Evolutionary conservation across 2,329 filamentous ascomycete species (phyloP).

Genomic region (Pseudogymnoascus sp.): DNA sequence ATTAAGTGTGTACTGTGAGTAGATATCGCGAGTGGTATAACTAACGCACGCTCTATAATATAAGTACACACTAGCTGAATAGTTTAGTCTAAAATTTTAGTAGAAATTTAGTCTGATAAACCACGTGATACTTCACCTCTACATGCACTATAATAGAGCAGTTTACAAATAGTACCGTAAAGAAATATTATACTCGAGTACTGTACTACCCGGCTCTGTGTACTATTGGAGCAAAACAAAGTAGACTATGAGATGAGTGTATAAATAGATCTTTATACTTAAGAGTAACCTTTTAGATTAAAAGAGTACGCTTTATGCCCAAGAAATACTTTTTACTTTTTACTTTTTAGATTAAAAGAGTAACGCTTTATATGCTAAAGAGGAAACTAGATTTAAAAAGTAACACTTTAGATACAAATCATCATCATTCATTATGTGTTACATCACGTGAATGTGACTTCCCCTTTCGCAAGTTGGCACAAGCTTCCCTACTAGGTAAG

Average conservation of each 20-base stretch:
- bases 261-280: neutral
- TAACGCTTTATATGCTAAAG: too few relatives aligned
- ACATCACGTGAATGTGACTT: neutral
- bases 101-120: neutral
- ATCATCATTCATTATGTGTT: neutral
- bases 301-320: too few relatives aligned
- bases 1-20: too few relatives aligned
- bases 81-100: neutral
- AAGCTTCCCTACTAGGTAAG: neutral
- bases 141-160: neutral
- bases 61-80: neutral
- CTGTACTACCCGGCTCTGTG: neutral
- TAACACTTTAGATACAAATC: too few relatives aligned
- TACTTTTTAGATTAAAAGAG: too few relatives aligned
- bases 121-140: neutral
- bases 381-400: too few relatives aligned
- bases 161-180: neutral
- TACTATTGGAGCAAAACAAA: neutral
- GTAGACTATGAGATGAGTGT: neutral
- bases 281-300: too few relatives aligned
- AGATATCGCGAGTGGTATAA: too few relatives aligned
- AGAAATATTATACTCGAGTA: neutral
- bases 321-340: too few relatives aligned
- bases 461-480: too few relatives aligned
- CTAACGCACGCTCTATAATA: too few relatives aligned